These are phyloP conservation scores for Trichoderma aggressivum DNA, from an alignment of 2,329 filamentous ascomycete genomes.

Conservation along the genomic window DNA sequence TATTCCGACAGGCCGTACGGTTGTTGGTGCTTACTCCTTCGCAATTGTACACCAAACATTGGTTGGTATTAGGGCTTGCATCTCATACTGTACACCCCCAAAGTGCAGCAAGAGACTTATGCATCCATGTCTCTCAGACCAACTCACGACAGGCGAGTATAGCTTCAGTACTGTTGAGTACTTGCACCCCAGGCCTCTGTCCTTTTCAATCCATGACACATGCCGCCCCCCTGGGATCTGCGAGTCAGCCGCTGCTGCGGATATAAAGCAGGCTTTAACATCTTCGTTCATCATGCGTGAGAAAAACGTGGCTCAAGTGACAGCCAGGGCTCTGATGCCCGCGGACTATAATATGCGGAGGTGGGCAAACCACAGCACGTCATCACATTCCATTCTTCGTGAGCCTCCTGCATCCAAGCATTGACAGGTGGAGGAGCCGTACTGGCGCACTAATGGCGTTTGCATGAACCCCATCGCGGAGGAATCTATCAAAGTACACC, in stretches of 20 bases:
- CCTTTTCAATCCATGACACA: neutral
- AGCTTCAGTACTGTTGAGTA: neutral
- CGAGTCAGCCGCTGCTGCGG: neutral
- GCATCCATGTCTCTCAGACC: neutral
- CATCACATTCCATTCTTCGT: neutral
- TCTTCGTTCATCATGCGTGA: neutral
- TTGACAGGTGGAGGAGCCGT: slow-evolving; percentile 10
- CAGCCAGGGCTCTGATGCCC: neutral
- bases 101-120: neutral
- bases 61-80: neutral
- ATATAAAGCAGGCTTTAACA: slow-evolving; percentile 6
- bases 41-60: neutral
- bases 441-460: neutral
- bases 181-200: neutral
- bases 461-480: slow-evolving; percentile 1
- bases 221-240: neutral
- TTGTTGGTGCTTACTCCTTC: neutral
- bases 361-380: slow-evolving; percentile 1
- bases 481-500: neutral
- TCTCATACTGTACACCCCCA: neutral
- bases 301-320: slow-evolving; percentile 16
- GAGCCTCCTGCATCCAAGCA: neutral
- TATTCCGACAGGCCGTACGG: slow-evolving; percentile 1
- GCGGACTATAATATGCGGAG: neutral
- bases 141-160: neutral